Evolutionary conservation across 2,329 filamentous ascomycete species (phyloP).

Genomic region (Aspergillus arachidicola): DNA sequence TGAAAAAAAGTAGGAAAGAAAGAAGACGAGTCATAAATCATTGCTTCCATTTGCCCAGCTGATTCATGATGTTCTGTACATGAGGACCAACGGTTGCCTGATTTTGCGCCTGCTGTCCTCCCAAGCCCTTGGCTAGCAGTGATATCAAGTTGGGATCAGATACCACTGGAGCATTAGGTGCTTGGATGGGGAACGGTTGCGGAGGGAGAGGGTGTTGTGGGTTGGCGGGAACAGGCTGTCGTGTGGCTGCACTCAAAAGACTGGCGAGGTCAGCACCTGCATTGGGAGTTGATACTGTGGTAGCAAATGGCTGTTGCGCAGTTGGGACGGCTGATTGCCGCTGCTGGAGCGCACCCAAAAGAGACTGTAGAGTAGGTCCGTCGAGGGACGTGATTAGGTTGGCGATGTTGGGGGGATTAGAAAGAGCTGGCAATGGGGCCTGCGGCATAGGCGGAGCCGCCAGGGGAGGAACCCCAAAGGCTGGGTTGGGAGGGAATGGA

Average conservation of each 20-base stretch:
- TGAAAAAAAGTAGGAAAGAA: slow-evolving; percentile 24
- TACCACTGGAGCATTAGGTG: slow-evolving; percentile 29
- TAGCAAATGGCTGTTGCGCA: slow-evolving; percentile 37
- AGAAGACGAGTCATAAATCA: slow-evolving; percentile 32
- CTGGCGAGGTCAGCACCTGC: slow-evolving; percentile 44
- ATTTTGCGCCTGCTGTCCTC: slow-evolving; percentile 38
- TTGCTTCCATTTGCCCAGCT: slow-evolving; percentile 51
- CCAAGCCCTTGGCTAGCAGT: slow-evolving; percentile 41
- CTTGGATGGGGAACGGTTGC: slow-evolving; percentile 34
- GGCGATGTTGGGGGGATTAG: slow-evolving; percentile 57
- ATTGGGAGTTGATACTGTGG: slow-evolving; percentile 31
- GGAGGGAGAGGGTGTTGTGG: slow-evolving; percentile 31
- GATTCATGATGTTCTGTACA: slow-evolving; percentile 53
- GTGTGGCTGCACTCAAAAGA: slow-evolving; percentile 42
- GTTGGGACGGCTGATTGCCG: slow-evolving; percentile 41
- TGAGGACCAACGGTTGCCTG: slow-evolving; percentile 39
- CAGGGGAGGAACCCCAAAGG: slow-evolving; percentile 39
- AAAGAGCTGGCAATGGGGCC: slow-evolving; percentile 35
- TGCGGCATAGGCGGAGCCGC: slow-evolving; percentile 35
- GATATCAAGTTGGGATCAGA: slow-evolving; percentile 42
- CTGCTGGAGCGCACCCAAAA: slow-evolving; percentile 63
- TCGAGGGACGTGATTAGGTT: slow-evolving; percentile 70
- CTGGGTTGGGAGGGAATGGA: slow-evolving; percentile 40
- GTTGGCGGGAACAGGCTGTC: slow-evolving; percentile 36
- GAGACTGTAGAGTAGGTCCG: slow-evolving; percentile 68